Evolutionary conservation across 345 rosid genomes (phyloP).

Genomic region (Mallotus nudiflorus): DNA sequence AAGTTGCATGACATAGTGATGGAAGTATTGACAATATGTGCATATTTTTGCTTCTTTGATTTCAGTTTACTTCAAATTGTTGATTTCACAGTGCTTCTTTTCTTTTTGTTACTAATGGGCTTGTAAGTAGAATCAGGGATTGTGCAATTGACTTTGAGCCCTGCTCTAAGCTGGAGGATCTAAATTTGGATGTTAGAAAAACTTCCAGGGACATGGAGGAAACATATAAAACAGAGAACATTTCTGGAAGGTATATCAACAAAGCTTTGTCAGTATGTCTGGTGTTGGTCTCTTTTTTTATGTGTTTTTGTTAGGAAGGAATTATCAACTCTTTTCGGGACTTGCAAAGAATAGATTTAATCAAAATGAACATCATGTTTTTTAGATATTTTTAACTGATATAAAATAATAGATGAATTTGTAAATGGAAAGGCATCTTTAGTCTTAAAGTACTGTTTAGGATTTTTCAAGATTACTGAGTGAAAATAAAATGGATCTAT

Average conservation of each 20-base stretch:
- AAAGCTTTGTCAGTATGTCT: constrained; percentile 2
- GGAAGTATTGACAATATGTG: neutral
- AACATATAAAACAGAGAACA: constrained; percentile 25
- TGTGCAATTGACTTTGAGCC: constrained; percentile 62
- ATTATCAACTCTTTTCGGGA: neutral
- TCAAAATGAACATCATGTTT: neutral
- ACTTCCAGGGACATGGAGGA: constrained; percentile 38
- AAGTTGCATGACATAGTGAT: neutral
- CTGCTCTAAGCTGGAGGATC: constrained; percentile 70
- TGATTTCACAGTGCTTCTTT: constrained; percentile 2
- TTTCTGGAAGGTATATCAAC: constrained; percentile 41
- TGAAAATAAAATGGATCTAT: neutral
- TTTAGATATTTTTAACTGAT: no score
- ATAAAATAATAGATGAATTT: no score
- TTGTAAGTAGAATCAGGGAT: constrained; percentile 40
- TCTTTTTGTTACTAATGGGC: constrained; percentile 12
- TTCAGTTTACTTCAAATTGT: neutral
- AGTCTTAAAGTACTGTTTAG: neutral
- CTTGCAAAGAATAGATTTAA: neutral
- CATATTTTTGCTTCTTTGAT: neutral
- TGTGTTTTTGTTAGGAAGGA: neutral
- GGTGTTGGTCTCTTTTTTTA: neutral
- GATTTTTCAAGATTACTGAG: no score
- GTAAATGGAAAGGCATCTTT: neutral
- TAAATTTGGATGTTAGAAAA: constrained; percentile 69